phyloP scores from a whole-genome alignment of 2,329 filamentous ascomycete genomes.

The Exophiala oligosperma region DNA sequence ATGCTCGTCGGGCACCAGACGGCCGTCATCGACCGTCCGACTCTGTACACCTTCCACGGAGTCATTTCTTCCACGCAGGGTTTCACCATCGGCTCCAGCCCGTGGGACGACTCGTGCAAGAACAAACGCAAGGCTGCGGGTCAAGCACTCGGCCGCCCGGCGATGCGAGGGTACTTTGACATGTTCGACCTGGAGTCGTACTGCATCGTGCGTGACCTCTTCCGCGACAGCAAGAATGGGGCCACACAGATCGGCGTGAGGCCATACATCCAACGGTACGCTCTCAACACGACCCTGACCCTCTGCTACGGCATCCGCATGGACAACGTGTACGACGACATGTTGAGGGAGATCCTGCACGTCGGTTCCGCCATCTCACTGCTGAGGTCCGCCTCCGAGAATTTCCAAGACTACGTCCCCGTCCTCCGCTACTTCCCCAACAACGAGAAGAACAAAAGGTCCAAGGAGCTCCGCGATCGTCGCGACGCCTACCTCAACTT shows the following conservation, averaged over 20 bases:
- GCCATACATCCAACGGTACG: constrained; percentile 68
- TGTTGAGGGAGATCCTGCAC: constrained; percentile 70
- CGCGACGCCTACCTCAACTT: constrained; percentile 63
- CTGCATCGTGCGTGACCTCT: constrained; percentile 66
- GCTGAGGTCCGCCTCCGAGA: constrained; percentile 74
- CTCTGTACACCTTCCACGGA: constrained; percentile 72
- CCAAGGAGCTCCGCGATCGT: constrained; percentile 61
- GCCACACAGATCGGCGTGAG: constrained; percentile 62
- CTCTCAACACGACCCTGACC: constrained; percentile 70
- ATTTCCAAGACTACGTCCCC: constrained; percentile 78
- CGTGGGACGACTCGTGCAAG: constrained; percentile 76
- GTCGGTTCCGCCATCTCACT: constrained; percentile 73
- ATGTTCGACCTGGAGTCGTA: constrained; percentile 73
- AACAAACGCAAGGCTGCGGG: constrained; percentile 70
- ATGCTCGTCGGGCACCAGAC: constrained; percentile 73
- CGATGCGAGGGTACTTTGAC: constrained; percentile 71
- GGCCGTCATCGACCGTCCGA: constrained; percentile 70
- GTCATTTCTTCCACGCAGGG: constrained; percentile 71
- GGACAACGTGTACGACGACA: constrained; percentile 62
- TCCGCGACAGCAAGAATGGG: constrained; percentile 61
- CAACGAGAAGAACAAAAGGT: constrained; percentile 51
- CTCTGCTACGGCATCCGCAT: constrained; percentile 76
- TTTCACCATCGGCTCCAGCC: constrained; percentile 75
- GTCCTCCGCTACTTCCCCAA: constrained; percentile 61
- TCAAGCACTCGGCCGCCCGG: constrained; percentile 69